Evolutionary conservation across 345 rosid genomes (phyloP).

Genomic region (Lumnitzera littorea): DNA sequence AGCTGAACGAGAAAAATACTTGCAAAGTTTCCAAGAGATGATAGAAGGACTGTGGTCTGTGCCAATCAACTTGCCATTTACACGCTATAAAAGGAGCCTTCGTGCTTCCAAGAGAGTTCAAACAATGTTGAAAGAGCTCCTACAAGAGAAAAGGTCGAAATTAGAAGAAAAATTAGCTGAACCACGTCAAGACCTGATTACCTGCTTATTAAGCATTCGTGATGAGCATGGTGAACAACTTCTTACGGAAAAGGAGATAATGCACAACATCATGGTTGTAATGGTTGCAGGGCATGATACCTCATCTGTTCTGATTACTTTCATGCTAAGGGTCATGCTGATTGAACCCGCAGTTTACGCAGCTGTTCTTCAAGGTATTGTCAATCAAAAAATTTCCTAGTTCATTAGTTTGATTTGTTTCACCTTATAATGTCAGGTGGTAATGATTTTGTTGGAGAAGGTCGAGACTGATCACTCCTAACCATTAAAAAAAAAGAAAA

Average conservation of each 20-base stretch:
- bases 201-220: slow-evolving; percentile 27
- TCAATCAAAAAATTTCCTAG: too few species aligned
- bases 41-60: slow-evolving; percentile 41
- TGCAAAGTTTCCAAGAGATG: slow-evolving; percentile 24
- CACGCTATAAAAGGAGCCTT: slow-evolving; percentile 36
- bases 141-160: slow-evolving; percentile 28
- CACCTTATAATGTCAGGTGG: too few species aligned
- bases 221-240: slow-evolving; percentile 8
- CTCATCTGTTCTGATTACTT: slow-evolving; percentile 43
- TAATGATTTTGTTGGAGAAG: too few species aligned
- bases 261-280: slow-evolving; percentile 38
- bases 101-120: slow-evolving; percentile 25
- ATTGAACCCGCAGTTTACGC: slow-evolving; percentile 27
- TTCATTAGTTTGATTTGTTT: too few species aligned
- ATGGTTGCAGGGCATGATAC: slow-evolving; percentile 64
- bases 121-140: slow-evolving; percentile 21
- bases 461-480: too few species aligned
- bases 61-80: slow-evolving; percentile 43
- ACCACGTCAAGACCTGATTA: slow-evolving; percentile 36
- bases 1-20: slow-evolving; percentile 19
- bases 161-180: slow-evolving; percentile 19
- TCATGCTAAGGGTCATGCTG: slow-evolving; percentile 33
- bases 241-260: slow-evolving; percentile 38
- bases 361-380: slow-evolving; percentile 41
- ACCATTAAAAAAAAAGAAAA: too few species aligned